Evolutionary conservation across 2,329 filamentous ascomycete genomes (phyloP), one percentile per base, ranked within the genome.

Genomic region (Purpureocillium lavendulum): DNA sequence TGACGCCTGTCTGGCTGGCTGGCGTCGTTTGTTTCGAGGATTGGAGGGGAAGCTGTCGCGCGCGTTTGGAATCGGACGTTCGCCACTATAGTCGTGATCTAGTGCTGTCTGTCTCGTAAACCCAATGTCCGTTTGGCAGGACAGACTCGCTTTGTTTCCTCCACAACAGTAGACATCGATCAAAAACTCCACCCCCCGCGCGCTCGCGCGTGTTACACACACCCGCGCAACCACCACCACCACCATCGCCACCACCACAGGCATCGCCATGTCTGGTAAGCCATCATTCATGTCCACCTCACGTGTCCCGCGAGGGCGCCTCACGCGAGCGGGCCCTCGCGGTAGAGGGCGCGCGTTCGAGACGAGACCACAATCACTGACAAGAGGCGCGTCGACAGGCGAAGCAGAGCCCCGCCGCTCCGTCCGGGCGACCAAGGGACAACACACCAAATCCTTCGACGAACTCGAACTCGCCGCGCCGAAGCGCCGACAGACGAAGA

Each of bases 391-490:
- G 10, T 16, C 26, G 10, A 40, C 51, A 64, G 60, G 61, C 58
- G 73, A 79, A 62, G 61, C 67, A 42, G 90, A 96, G 75, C 86
- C 88, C 43, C 84, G 92, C 61, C 86, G 92, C 58, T 98, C 92
- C 33, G 89, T 92, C 49, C 84, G 92, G 55, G 88, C 90, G 54
- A 98, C 92, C 48, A 98, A 98, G 60, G 92, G 92, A 58, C 89
- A 96, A 55, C 88, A 97, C 64, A 83, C 80, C 18, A 95, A 95
- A 64, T 84, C 84, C 49, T 82, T 87, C 51, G 88, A 95, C 56
- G 73, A 83, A 40, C 75, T 85, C 50, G 84, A 87, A 45, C 67
- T 67, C 43, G 69, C 75, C 41, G 60, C 64, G 8, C 65, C 73
- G 39, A 81, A 81, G 55, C 66, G 66, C 54, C 70, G 69, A 65